Evolutionary conservation across 1,284 basidiomycete species (phyloP), one percentile per base, ranked within the genome.

Genomic region (Phylloboletellus chloephorus): DNA sequence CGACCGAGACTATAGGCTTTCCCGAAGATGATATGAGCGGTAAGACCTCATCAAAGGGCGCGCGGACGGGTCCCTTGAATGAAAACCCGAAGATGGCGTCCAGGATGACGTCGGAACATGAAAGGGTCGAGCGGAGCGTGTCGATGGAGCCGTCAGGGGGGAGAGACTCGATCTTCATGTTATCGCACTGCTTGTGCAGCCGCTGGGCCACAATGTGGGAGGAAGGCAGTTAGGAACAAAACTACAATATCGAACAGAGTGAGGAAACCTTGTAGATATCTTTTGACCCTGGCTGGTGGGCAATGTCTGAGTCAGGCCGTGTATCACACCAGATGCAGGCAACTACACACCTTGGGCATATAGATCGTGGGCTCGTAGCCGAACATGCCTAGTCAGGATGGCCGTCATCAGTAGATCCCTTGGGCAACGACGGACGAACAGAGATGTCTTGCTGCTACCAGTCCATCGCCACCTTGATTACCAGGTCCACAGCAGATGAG

Each of bases 51-150:
- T 91, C 82, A 64, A 98, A 99, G 0, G 96, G 96, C 3, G 85
- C 67, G 9, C 96, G 82, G 5, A 92, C 74, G 17, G 92, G 92
- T 1, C 76, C 86, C 52, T 87, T 74, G 77, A 98, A 99, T 1
- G 92, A 96, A 68, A 99, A 98, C 4, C 96, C 95, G 54, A 99
- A 99, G 48, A 98, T 88, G 7, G 93, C 89, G 59, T 98, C 96
- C 33, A 98, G 72, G 12, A 98, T 76, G 22, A 97, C 82, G 63
- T 98, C 91, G 1, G 82, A 76, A 15, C 74, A 68, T 4, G 65
- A 56, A 5, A 95, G 67, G 0, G 77, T 78, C 20, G 65, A 57
- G 25, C 62, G 59, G 7, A 88, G 69, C n/a, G 68, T 52, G n/a
- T 68, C 61, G 13, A 64, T 52, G 33, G 79, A 76, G 13, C 67